These are phyloP conservation scores for Carallia brachiata DNA, from an alignment of 345 rosid species.

Conservation along the genomic window DNA sequence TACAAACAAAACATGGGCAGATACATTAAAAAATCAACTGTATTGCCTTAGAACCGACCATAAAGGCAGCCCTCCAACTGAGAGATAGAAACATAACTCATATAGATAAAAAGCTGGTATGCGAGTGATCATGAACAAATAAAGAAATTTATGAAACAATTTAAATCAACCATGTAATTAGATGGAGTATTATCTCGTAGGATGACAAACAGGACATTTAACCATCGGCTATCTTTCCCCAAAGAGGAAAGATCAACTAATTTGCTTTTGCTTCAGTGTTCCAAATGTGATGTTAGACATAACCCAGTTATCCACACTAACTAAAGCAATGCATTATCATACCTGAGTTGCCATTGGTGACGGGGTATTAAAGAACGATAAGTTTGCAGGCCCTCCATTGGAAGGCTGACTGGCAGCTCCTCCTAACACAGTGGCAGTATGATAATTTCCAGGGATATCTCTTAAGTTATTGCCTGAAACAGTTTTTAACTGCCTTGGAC, in stretches of 20 bases:
- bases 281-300: too few species aligned
- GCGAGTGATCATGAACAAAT: too few species aligned
- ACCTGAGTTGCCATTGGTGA: slow-evolving; percentile 89
- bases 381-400: slow-evolving; percentile 66
- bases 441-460: slow-evolving; percentile 69
- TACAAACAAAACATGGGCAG: background rate
- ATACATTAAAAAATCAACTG: slow-evolving; percentile 1
- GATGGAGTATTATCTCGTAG: too few species aligned
- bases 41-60: background rate
- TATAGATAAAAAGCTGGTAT: too few species aligned
- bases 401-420: slow-evolving; percentile 55
- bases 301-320: too few species aligned
- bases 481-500: slow-evolving; percentile 68
- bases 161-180: too few species aligned
- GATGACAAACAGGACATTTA: too few species aligned
- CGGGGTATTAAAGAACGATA: slow-evolving; percentile 81
- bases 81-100: too few species aligned
- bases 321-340: slow-evolving; percentile 3
- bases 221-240: too few species aligned
- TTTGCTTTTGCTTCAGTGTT: too few species aligned
- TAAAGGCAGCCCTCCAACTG: background rate
- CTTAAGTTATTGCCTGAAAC: slow-evolving; percentile 62
- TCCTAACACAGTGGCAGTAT: slow-evolving; percentile 38
- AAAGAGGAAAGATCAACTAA: too few species aligned
- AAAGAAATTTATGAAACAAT: too few species aligned